Conservation (phyloP, 148 eudicot genomes). For the Silene conica region DNA sequence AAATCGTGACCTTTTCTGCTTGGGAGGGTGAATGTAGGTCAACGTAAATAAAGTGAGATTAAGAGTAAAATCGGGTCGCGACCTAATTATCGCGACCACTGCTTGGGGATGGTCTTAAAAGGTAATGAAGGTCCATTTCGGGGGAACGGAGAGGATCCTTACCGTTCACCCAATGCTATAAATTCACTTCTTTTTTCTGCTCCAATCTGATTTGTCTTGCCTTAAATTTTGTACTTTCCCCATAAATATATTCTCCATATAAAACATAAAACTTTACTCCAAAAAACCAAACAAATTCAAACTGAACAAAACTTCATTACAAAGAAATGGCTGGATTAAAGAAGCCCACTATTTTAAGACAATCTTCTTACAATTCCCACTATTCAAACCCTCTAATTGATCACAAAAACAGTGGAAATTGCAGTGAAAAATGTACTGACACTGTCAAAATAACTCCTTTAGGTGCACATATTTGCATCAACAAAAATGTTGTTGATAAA, state of each 20-base stretch:
- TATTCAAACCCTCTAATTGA: constrained; percentile 57
- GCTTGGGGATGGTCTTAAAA: no score
- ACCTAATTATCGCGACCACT: no score
- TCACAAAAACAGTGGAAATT: constrained; percentile 41
- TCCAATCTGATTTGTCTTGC: background rate
- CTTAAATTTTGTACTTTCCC: background rate
- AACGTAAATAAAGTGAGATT: no score
- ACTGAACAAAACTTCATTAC: background rate
- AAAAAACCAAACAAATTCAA: constrained; percentile 6
- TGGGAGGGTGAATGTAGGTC: no score
- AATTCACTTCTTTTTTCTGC: background rate
- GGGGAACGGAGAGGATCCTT: no score
- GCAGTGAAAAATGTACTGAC: constrained; percentile 27
- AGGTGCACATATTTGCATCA: constrained; percentile 22
- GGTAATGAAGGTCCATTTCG: no score
- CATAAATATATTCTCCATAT: background rate
- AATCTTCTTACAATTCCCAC: constrained; percentile 47
- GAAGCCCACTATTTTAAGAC: constrained; percentile 41
- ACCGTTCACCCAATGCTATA: no score
- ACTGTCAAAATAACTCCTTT: constrained; percentile 13
- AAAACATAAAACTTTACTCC: constrained; percentile 11
- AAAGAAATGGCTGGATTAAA: constrained; percentile 49
- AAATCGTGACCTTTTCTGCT: no score
- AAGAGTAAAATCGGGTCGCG: no score
- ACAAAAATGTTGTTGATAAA: background rate